A percentile compares a stretch with the other conserved stretches of the same genome.
Conservation (phyloP, 768 basidiomycete species). For the Mrakia gelida region DNA sequence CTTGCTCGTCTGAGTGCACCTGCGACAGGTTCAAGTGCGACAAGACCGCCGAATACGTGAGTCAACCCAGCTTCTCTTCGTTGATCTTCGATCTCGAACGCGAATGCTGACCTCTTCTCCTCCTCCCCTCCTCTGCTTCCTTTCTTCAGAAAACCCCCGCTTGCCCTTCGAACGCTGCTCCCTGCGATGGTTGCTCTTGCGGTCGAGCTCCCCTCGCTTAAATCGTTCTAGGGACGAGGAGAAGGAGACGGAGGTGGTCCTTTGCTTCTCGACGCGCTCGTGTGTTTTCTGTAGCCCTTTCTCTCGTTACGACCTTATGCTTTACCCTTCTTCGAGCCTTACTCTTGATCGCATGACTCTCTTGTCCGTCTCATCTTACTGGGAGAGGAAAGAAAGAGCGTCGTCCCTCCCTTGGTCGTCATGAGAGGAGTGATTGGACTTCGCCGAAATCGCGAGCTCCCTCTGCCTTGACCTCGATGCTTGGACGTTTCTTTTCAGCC, state of each 20-base stretch:
- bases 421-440: not conserved
- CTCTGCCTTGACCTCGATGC: not conserved
- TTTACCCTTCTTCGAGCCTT: no score
- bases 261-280: not conserved
- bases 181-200: conserved; percentile 9
- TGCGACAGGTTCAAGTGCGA: conserved; percentile 7
- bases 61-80: not conserved
- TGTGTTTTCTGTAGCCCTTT: not conserved
- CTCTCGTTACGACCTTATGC: not conserved
- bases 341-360: not conserved
- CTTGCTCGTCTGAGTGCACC: conserved; percentile 2
- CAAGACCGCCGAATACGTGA: conserved; percentile 3
- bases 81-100: not conserved
- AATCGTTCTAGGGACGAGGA: not conserved
- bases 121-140: not conserved
- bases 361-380: not conserved
- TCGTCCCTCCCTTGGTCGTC: not conserved
- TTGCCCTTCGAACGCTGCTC: not conserved
- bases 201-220: conserved; percentile 5
- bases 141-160: not conserved
- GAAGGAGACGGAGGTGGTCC: not conserved
- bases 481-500: not conserved
- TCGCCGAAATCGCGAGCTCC: not conserved
- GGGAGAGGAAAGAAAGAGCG: not conserved
- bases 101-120: not conserved